A percentile compares a stretch with the other conserved stretches of the same genome.
phyloP scores from a whole-genome alignment of 345 rosid species.

The Brassica juncea region DNA sequence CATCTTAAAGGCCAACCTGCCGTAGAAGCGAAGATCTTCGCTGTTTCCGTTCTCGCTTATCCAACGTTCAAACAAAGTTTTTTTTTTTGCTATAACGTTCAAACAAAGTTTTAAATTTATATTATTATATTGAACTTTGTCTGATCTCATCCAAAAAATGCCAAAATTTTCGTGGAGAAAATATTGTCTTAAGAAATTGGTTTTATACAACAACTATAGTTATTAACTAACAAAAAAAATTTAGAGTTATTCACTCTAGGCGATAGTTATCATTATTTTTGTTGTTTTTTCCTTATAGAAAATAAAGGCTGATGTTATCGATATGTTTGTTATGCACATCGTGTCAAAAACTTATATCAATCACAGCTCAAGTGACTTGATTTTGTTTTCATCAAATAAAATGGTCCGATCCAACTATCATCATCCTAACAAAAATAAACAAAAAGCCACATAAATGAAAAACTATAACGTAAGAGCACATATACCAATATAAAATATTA shows the following conservation, averaged over 20 bases:
- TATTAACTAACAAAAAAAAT: neutral
- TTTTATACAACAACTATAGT: neutral
- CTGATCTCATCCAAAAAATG: neutral
- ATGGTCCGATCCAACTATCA: conserved; percentile 3
- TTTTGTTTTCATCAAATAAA: neutral
- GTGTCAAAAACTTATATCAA: neutral
- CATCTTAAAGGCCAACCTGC: conserved; percentile 41
- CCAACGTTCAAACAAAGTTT: conserved; percentile 17
- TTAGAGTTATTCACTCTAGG: neutral
- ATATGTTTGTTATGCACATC: neutral
- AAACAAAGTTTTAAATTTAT: conserved; percentile 8
- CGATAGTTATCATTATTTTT: neutral
- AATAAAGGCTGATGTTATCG: neutral
- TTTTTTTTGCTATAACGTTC: neutral
- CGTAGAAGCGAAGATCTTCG: conserved; percentile 51
- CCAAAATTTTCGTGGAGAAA: conserved; percentile 9
- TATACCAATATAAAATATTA: neutral
- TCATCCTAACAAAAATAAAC: neutral
- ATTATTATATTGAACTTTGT: neutral
- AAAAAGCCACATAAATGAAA: neutral
- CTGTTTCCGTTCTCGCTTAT: conserved; percentile 23
- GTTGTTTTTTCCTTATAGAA: neutral
- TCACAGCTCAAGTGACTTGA: neutral
- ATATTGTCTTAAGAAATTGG: neutral
- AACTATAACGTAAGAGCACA: neutral